A percentile compares a stretch with the other conserved stretches of the same genome.
Evolutionary conservation across 2,329 filamentous ascomycete species (phyloP).

Genomic region (Epicoccum nigrum): DNA sequence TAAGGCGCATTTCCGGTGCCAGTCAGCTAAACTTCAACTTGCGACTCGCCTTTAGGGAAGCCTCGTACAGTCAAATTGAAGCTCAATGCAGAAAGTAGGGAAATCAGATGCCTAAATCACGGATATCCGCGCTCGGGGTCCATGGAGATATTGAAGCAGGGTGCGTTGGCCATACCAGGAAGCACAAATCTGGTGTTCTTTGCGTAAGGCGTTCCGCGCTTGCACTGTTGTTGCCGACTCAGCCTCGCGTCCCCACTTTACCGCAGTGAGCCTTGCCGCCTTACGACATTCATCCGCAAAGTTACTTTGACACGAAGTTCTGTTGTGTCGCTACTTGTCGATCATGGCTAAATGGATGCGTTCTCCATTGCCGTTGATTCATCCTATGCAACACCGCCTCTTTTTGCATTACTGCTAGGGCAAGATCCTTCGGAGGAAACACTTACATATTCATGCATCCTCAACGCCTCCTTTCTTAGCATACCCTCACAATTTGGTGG

Average conservation of each 20-base stretch:
- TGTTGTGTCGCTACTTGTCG: background rate
- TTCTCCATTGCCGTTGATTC: background rate
- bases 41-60: too few species aligned
- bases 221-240: background rate
- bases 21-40: too few species aligned
- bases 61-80: background rate
- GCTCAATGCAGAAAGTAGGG: background rate
- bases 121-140: too few species aligned
- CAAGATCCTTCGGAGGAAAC: background rate
- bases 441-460: background rate
- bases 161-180: background rate
- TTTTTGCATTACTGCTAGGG: background rate
- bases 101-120: too few species aligned
- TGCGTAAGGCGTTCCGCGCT: slow-evolving; percentile 5
- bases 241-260: slow-evolving; percentile 9
- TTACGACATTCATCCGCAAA: background rate
- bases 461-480: background rate
- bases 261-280: slow-evolving; percentile 9
- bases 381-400: background rate
- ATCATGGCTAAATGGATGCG: background rate
- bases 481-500: background rate
- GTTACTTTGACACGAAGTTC: background rate
- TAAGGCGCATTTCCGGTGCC: background rate
- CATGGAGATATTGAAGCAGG: background rate
- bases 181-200: background rate